Evolutionary conservation across 2,329 filamentous ascomycete genomes (phyloP).

Genomic region (Sporothrix mexicana): DNA sequence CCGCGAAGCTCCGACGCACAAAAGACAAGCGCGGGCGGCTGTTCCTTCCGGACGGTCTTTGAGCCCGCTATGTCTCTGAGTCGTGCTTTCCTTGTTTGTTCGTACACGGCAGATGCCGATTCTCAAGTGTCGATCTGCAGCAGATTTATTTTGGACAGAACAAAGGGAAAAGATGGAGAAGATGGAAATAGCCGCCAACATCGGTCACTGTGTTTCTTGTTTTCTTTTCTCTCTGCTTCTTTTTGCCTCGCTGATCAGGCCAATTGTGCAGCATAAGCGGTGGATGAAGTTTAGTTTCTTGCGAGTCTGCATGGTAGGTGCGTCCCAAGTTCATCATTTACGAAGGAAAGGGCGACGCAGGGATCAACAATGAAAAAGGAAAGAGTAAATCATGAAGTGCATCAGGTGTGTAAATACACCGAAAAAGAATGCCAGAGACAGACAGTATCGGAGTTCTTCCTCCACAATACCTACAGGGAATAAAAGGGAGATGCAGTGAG

Average conservation of each 20-base stretch:
- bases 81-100: not conserved
- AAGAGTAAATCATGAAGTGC: not conserved
- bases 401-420: not conserved
- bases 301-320: not conserved
- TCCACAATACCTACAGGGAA: not conserved
- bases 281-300: not conserved
- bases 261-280: slow-evolving; percentile 6
- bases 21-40: slow-evolving; percentile 13
- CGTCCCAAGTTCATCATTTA: not conserved
- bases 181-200: not conserved
- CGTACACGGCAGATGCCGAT: not conserved
- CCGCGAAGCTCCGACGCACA: slow-evolving; percentile 5
- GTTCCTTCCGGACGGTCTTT: not conserved
- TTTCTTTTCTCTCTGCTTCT: not conserved
- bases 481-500: not conserved
- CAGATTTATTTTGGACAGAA: not conserved
- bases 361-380: not conserved
- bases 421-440: not conserved
- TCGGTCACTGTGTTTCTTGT: not conserved
- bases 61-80: not conserved
- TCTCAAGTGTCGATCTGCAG: not conserved
- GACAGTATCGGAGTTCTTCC: not conserved
- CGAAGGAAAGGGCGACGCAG: slow-evolving; percentile 3
- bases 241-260: slow-evolving; percentile 5
- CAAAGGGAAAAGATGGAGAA: not conserved